Base-by-base conservation (phyloP, 495 filamentous ascomycete genomes). In the Penicillium lagena region DNA sequence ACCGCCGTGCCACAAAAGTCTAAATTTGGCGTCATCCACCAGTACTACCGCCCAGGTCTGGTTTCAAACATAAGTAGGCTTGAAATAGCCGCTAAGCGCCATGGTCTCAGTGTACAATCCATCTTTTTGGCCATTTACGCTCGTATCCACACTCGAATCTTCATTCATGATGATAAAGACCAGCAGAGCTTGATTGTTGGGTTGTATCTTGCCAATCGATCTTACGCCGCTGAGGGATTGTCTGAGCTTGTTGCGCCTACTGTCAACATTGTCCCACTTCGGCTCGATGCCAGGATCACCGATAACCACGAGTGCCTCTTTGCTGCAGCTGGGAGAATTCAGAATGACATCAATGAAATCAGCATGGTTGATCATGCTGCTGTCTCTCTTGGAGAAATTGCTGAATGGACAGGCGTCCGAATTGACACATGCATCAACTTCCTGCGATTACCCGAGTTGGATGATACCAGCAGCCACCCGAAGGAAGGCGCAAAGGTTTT, bases 371-470 rank as follows among this genome's bases (percentile, higher is more conserved):
- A 62, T 32, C 51, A 66, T 37, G 50, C 58, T 10, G 40, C 52
- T 9, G 60, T 64, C 6, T 66, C 62, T 22, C 51, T 68, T 6
- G 8, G 49, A 7, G 64, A 68, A 40, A 66, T 68, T 48, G 50
- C 47, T 13, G 58, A 58, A 37, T 68, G 64, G 64, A 66, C 64
- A 5, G 62, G 64, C 14, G 52, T 66, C n/a, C 51, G 43, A 29
- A 52, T 68, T 36, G 58, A 55, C 35, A 58, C 54, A 10, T 68
- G 60, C 49, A 41, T 68, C 47, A 68, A 68, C 45, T 66, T 68
- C 47, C 41, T 68, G 48, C 56, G 56, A 44, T 41, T 68, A 7
- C 62, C 62, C 13, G 56, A 59, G 42, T 7, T 40, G 17, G 47
- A 50, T n/a, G 36, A 31, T 29, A 29, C 47, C 17, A 45, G 37